Conservation (phyloP, 2,329 filamentous ascomycete genomes). For the Alternaria gaisen region DNA sequence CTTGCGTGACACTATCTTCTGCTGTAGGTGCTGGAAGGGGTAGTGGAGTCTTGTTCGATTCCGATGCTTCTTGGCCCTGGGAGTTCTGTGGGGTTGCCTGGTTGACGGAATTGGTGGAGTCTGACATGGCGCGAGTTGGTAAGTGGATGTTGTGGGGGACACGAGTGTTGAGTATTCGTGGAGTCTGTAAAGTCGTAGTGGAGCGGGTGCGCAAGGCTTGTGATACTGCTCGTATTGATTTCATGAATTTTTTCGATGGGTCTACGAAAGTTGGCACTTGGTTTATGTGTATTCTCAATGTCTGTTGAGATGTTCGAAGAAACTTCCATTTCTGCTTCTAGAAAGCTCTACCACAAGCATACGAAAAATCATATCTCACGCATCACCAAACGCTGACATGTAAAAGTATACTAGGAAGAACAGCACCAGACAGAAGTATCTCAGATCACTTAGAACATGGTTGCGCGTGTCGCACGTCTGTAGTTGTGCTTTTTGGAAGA, state of each 20-base stretch:
- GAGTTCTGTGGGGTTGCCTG: neutral
- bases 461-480: neutral
- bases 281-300: neutral
- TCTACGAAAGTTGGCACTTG: neutral
- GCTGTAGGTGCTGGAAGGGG: constrained; percentile 5
- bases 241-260: neutral
- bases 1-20: constrained; percentile 15
- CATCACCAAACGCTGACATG: neutral
- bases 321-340: constrained; percentile 1
- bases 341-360: constrained; percentile 2
- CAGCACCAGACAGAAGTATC: neutral
- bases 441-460: neutral
- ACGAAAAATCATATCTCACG: neutral
- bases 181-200: neutral
- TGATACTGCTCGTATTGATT: neutral
- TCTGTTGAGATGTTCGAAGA: neutral
- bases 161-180: neutral
- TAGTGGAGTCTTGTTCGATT: constrained; percentile 10
- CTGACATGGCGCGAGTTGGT: neutral
- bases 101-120: neutral
- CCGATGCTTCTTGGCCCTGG: neutral
- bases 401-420: neutral
- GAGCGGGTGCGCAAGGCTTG: neutral
- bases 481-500: neutral
- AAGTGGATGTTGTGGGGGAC: neutral